Conservation (phyloP, 129 eudicot species). For the Heracleum sosnowskyi region DNA sequence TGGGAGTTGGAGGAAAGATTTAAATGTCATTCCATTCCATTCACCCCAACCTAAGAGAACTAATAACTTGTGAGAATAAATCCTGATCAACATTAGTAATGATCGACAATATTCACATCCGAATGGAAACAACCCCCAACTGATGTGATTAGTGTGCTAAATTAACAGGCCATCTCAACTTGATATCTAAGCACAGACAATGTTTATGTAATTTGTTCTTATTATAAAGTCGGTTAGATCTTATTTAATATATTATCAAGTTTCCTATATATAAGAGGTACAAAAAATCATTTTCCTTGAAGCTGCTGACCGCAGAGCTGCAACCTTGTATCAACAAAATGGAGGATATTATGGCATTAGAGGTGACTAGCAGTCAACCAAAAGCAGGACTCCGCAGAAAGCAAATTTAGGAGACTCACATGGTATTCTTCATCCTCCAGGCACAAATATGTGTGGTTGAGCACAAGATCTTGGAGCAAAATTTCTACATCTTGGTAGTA, state of each 20-base stretch:
- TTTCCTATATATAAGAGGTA: background rate
- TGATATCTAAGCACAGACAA: conserved; percentile 7
- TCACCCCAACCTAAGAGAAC: too few species aligned
- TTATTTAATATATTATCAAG: background rate
- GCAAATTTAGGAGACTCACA: conserved; percentile 27
- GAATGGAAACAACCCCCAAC: background rate
- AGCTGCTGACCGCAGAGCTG: conserved; percentile 32
- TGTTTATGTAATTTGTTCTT: background rate
- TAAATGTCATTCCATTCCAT: too few species aligned
- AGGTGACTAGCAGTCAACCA: conserved; percentile 32
- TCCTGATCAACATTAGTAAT: too few species aligned
- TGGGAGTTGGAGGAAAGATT: too few species aligned
- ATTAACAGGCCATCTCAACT: background rate
- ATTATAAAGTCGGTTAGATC: background rate
- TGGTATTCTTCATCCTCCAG: conserved; percentile 13
- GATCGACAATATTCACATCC: too few species aligned
- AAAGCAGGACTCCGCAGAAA: conserved; percentile 34
- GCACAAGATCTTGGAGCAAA: conserved; percentile 17
- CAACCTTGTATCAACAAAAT: background rate
- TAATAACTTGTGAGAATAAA: too few species aligned
- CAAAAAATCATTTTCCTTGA: conserved; percentile 24
- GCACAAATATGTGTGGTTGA: conserved; percentile 13
- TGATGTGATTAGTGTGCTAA: background rate
- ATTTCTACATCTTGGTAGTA: conserved; percentile 23
- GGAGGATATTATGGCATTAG: conserved; percentile 15